A percentile compares a stretch with the other conserved stretches of the same genome.
Conservation (phyloP, 225 moss, liverwort and hornwort species). For the Bryum argenteum region DNA sequence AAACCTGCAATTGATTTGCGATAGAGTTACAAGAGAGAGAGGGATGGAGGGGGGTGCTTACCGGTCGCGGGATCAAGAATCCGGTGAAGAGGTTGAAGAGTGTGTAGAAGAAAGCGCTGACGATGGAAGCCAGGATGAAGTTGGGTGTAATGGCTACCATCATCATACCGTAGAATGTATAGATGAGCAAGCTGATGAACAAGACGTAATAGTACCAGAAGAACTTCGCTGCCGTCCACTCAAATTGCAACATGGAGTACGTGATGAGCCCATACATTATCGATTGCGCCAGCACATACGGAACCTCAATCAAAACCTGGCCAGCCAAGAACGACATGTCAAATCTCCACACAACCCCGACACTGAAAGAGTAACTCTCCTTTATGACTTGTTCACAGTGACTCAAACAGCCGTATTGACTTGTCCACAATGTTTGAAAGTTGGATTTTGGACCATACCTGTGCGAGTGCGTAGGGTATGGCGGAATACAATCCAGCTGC, state of each 20-base stretch:
- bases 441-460: constrained; percentile 26
- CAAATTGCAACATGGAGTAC: constrained; percentile 54
- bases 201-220: constrained; percentile 50
- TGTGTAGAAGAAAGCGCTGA: constrained; percentile 52
- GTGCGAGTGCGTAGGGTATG: constrained; percentile 51
- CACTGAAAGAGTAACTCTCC: no score
- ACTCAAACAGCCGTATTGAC: neutral
- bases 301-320: constrained; percentile 54
- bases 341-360: neutral
- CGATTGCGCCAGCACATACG: constrained; percentile 44
- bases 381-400: no score
- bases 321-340: neutral
- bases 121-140: constrained; percentile 49
- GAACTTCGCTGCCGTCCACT: constrained; percentile 51
- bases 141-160: constrained; percentile 64
- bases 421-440: neutral
- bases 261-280: constrained; percentile 46
- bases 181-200: constrained; percentile 51
- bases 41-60: constrained; percentile 7
- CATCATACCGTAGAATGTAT: constrained; percentile 64
- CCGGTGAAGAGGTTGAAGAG: constrained; percentile 63
- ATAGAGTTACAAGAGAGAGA: neutral
- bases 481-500: constrained; percentile 59
- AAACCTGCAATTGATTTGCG: no score
- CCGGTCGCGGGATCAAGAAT: constrained; percentile 54